Conservation (phyloP, 2,329 filamentous ascomycete species). For the Tolypocladium ophioglossoides region DNA sequence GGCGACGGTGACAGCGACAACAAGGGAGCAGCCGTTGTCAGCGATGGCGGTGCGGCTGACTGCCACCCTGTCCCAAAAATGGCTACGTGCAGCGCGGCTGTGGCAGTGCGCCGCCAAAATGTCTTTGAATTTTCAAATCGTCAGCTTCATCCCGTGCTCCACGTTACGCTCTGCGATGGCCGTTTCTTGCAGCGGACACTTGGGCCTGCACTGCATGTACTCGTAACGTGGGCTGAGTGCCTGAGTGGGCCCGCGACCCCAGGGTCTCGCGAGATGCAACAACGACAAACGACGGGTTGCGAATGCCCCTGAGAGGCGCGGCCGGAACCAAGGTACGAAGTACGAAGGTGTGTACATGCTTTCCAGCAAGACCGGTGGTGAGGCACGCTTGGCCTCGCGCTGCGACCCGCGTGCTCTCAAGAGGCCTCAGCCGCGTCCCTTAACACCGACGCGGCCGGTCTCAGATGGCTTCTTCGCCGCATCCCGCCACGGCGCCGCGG, state of each 20-base stretch:
- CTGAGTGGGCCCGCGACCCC: not conserved
- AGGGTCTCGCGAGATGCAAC: not conserved
- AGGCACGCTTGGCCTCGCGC: too few relatives aligned
- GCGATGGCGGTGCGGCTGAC: not conserved
- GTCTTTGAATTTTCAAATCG: not conserved
- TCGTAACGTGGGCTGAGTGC: not conserved
- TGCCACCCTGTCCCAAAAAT: not conserved
- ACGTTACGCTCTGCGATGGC: not conserved
- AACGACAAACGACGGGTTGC: not conserved
- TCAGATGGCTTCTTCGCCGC: not conserved
- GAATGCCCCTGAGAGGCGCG: not conserved
- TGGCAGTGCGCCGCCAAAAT: not conserved
- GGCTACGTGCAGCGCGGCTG: not conserved
- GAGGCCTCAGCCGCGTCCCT: too few relatives aligned
- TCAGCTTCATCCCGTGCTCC: not conserved
- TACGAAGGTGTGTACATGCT: too few relatives aligned
- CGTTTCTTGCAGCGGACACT: not conserved
- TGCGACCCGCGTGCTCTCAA: not conserved
- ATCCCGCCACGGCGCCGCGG: not conserved
- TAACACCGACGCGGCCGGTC: not conserved
- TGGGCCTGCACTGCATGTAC: not conserved
- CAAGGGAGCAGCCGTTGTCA: not conserved
- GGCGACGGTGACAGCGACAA: not conserved
- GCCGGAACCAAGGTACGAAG: too few relatives aligned
- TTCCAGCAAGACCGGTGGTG: not conserved